These are phyloP conservation scores for Globisporangium barbulae DNA, from an alignment of 352 stramenopile genomes.

Conservation along the genomic window DNA sequence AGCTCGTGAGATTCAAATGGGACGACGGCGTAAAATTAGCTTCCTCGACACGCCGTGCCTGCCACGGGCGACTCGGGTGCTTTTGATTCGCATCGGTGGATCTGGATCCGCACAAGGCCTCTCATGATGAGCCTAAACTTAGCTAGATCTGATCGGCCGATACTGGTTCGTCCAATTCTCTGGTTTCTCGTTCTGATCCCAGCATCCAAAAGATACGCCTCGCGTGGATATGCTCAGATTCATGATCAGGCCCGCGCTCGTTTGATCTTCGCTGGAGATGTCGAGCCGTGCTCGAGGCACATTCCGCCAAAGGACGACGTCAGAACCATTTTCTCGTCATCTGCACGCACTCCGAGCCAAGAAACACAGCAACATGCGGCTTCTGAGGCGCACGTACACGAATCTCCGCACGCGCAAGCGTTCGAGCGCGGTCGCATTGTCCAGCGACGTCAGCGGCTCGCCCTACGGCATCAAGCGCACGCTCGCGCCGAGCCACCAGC, in stretches of 20 bases:
- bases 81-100: too few relatives aligned
- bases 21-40: not conserved
- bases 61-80: not conserved
- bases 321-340: not conserved
- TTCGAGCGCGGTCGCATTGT: not conserved
- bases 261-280: not conserved
- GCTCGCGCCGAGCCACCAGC: not conserved
- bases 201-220: not conserved
- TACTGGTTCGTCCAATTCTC: not conserved
- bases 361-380: conserved; percentile 12
- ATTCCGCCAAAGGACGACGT: not conserved
- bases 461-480: conserved; percentile 14
- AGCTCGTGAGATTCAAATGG: too few relatives aligned
- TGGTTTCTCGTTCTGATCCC: not conserved
- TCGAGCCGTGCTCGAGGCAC: not conserved
- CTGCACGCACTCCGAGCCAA: not conserved
- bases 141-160: not conserved
- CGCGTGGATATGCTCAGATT: not conserved
- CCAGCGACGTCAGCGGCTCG: not conserved
- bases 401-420: conserved; percentile 17
- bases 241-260: not conserved
- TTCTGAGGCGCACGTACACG: conserved; percentile 17
- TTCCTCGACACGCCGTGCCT: too few relatives aligned
- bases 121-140: not conserved
- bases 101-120: not conserved